These are phyloP conservation scores for Aspergillus asperescens DNA, from an alignment of 495 filamentous ascomycete species.

Conservation along the genomic window DNA sequence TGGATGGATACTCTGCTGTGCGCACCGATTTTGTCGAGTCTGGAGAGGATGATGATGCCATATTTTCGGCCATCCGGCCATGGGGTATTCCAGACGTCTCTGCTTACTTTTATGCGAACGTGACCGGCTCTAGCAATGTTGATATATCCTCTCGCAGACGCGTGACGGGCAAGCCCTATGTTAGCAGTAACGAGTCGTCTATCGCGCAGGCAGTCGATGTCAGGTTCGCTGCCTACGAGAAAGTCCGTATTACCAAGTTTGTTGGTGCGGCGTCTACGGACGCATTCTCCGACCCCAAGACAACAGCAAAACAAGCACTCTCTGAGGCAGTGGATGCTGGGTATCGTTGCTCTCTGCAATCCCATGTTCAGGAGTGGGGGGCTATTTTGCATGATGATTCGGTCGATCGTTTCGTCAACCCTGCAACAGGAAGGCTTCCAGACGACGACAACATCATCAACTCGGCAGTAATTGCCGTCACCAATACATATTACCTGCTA, in stretches of 20 bases:
- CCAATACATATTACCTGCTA: conserved; percentile 64
- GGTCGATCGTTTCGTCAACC: conserved; percentile 57
- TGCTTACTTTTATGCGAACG: conserved; percentile 52
- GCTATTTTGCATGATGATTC: conserved; percentile 49
- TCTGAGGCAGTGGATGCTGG: conserved; percentile 39
- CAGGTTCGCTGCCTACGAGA: conserved; percentile 43
- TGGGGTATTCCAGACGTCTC: conserved; percentile 51
- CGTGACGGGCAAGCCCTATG: conserved; percentile 41
- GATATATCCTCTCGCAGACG: conserved; percentile 42
- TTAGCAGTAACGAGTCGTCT: conserved; percentile 52
- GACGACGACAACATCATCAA: conserved; percentile 53
- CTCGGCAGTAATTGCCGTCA: conserved; percentile 58
- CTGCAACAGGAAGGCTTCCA: conserved; percentile 55
- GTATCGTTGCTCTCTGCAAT: conserved; percentile 41
- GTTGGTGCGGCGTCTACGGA: conserved; percentile 59
- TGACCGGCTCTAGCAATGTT: conserved; percentile 41
- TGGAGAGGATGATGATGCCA: conserved; percentile 41
- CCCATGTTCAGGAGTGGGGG: conserved; percentile 53
- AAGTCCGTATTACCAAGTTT: conserved; percentile 51
- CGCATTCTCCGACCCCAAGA: conserved; percentile 50
- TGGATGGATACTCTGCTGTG: conserved; percentile 55
- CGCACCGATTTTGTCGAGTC: conserved; percentile 52
- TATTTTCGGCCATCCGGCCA: conserved; percentile 56
- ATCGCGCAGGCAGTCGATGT: conserved; percentile 53
- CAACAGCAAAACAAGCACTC: conserved; percentile 45